A percentile compares a stretch with the other conserved stretches of the same genome.
These are phyloP conservation scores for Phytophthora syringae DNA, from an alignment of 352 stramenopile species.

Conservation along the genomic window DNA sequence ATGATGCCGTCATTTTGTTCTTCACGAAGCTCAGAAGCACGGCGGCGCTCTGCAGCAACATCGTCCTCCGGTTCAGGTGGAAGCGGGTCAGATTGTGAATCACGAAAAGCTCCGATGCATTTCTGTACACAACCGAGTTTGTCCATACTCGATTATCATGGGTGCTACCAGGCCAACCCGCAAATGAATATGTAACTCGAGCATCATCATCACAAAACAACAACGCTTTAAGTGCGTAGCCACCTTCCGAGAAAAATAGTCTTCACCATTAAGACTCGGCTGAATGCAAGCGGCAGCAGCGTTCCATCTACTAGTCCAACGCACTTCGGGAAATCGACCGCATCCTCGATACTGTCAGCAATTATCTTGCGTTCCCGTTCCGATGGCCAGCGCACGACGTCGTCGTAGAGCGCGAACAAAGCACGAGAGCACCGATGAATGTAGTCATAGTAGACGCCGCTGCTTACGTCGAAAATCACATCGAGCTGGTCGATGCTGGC, in stretches of 20 bases:
- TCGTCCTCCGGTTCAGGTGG: no score
- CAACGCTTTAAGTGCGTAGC: not conserved
- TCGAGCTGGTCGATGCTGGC: no score
- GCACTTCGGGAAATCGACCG: not conserved
- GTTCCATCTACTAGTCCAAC: not conserved
- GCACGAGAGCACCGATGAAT: no score
- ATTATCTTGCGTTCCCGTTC: not conserved
- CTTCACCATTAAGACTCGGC: not conserved
- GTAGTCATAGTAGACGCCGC: no score
- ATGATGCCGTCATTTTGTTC: no score
- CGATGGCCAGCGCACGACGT: not conserved
- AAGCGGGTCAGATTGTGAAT: no score
- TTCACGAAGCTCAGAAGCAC: no score
- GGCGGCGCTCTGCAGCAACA: no score
- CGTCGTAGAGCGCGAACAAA: not conserved
- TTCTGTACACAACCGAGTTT: not conserved
- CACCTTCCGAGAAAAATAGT: not conserved
- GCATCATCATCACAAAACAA: not conserved
- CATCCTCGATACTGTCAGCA: not conserved
- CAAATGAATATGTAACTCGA: not conserved
- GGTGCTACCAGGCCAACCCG: not conserved
- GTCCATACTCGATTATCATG: not conserved
- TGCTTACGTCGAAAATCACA: no score
- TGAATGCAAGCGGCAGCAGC: not conserved
- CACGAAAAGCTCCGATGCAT: not conserved